Conservation (phyloP, 2,329 filamentous ascomycete species). For the Biscogniauxia sp. region DNA sequence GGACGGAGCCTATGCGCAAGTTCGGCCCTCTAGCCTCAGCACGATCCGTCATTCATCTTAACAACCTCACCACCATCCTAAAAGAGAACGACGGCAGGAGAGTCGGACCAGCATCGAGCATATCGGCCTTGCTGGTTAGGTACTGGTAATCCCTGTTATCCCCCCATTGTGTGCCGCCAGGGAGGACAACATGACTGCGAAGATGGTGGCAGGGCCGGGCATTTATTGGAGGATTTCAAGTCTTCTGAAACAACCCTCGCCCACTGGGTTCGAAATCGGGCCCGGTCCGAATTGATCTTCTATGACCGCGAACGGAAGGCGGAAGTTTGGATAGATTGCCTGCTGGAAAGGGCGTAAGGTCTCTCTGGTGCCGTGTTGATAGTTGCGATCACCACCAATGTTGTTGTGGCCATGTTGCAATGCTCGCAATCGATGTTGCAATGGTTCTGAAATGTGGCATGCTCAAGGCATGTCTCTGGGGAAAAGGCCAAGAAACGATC, state of each 20-base stretch:
- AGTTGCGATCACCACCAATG: background rate
- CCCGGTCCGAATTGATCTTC: background rate
- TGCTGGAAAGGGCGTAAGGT: background rate
- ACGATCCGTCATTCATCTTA: background rate
- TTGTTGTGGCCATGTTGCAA: conserved; percentile 1
- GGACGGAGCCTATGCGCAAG: background rate
- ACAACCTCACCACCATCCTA: background rate
- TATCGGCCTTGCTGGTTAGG: background rate
- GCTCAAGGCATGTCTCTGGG: background rate
- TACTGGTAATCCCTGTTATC: background rate
- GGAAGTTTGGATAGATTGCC: background rate
- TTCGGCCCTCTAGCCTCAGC: background rate
- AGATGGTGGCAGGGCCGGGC: background rate
- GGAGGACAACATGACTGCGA: background rate
- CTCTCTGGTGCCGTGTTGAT: background rate
- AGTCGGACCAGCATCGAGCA: background rate
- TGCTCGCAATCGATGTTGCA: background rate
- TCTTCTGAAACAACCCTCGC: background rate
- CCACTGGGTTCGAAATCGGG: background rate
- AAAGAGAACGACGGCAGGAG: background rate
- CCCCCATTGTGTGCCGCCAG: background rate
- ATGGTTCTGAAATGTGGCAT: background rate
- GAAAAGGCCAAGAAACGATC: background rate
- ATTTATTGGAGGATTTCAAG: background rate
- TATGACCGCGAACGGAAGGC: background rate